phyloP scores from a whole-genome alignment of 805 yeast genomes.

The Pichia cephalocereana region DNA sequence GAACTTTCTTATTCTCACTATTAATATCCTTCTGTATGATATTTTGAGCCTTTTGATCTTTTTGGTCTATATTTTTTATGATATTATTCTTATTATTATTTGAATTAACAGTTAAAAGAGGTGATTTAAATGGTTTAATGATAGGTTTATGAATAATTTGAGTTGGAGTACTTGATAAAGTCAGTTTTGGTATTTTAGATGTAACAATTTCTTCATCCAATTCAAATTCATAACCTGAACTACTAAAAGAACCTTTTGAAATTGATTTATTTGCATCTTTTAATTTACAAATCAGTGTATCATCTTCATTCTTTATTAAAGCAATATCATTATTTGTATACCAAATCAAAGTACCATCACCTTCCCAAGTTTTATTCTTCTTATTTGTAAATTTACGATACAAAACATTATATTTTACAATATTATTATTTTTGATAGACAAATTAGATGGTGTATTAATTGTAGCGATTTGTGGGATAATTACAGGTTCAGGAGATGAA shows the following conservation, averaged over 20 bases:
- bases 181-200: constrained; percentile 3
- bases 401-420: constrained; percentile 31
- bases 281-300: constrained; percentile 17
- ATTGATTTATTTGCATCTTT: constrained; percentile 13
- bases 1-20: no score
- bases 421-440: background rate
- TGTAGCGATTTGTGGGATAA: background rate
- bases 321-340: constrained; percentile 14
- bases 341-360: constrained; percentile 60
- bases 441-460: background rate
- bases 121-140: background rate
- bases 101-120: background rate
- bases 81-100: background rate
- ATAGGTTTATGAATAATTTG: background rate
- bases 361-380: constrained; percentile 92
- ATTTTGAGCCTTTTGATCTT: no score
- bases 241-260: constrained; percentile 29
- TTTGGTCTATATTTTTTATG: no score
- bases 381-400: constrained; percentile 66
- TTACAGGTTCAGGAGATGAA: background rate
- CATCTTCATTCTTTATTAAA: constrained; percentile 22
- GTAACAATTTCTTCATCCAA: constrained; percentile 34
- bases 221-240: constrained; percentile 57
- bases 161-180: background rate
- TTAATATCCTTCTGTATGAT: no score